phyloP scores from a whole-genome alignment of 2,329 filamentous ascomycete species.

The Aspergillus niger region DNA sequence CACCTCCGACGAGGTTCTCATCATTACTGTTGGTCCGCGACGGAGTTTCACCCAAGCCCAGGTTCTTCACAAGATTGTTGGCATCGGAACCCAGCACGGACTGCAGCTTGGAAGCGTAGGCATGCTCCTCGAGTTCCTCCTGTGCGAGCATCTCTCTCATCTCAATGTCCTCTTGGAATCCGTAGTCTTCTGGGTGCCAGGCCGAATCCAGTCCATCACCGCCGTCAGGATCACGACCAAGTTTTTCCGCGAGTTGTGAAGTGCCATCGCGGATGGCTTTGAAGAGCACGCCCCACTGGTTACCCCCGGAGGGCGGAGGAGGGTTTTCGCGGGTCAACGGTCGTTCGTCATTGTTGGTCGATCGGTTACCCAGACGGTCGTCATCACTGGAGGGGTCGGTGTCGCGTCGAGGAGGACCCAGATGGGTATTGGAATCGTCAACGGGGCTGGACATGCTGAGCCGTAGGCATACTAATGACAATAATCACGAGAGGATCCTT shows the following conservation, averaged over 20 bases:
- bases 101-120: slow-evolving; percentile 1
- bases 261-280: slow-evolving; percentile 6
- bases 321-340: slow-evolving; percentile 4
- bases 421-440: not conserved
- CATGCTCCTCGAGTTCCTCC: not conserved
- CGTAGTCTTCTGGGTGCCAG: slow-evolving; percentile 9
- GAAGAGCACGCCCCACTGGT: slow-evolving; percentile 7
- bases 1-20: slow-evolving; percentile 1
- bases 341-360: slow-evolving; percentile 5
- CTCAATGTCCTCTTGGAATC: slow-evolving; percentile 7
- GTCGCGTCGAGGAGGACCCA: not conserved
- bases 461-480: slow-evolving; percentile 2
- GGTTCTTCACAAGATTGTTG: not conserved
- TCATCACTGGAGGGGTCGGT: not conserved
- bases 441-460: slow-evolving; percentile 2
- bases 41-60: not conserved
- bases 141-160: slow-evolving; percentile 6
- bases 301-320: not conserved
- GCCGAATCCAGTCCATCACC: slow-evolving; percentile 6
- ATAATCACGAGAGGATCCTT: not conserved
- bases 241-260: slow-evolving; percentile 6
- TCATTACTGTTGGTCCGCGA: not conserved
- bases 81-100: not conserved
- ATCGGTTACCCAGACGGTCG: not conserved
- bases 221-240: slow-evolving; percentile 8